Conservation (phyloP, 768 basidiomycete species). For the Cystobasidium onofrii region DNA sequence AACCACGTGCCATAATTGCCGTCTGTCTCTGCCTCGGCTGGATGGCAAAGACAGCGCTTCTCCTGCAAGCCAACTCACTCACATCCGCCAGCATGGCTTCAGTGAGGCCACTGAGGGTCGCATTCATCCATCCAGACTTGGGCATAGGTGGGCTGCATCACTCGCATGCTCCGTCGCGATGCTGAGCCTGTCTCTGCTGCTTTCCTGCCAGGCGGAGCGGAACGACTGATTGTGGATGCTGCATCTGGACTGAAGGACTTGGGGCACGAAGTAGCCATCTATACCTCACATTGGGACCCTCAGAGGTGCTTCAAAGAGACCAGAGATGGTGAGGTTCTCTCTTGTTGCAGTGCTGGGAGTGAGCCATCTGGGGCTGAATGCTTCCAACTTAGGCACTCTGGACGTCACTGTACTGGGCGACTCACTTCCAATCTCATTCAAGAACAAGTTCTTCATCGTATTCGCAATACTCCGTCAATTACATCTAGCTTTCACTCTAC, state of each 20-base stretch:
- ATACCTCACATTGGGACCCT: conserved; percentile 80
- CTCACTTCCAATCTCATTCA: conserved; percentile 68
- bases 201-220: conserved; percentile 72
- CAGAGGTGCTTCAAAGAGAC: conserved; percentile 80
- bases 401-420: conserved; percentile 60
- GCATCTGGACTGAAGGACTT: conserved; percentile 75
- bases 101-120: conserved; percentile 20
- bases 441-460: conserved; percentile 76
- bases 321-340: conserved; percentile 58
- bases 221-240: conserved; percentile 88
- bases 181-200: background rate
- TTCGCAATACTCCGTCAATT: conserved; percentile 83
- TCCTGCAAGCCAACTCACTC: background rate
- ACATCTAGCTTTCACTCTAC: conserved; percentile 64
- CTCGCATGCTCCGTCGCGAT: background rate
- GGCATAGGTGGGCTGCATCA: conserved; percentile 6
- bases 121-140: conserved; percentile 29
- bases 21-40: background rate
- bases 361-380: no score
- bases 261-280: conserved; percentile 78
- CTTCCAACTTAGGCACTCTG: conserved; percentile 63
- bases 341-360: no score
- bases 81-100: background rate
- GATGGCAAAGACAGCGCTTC: background rate
- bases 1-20: background rate